phyloP scores from a whole-genome alignment of 1,284 basidiomycete genomes.

The Ceratobasidium sp. region DNA sequence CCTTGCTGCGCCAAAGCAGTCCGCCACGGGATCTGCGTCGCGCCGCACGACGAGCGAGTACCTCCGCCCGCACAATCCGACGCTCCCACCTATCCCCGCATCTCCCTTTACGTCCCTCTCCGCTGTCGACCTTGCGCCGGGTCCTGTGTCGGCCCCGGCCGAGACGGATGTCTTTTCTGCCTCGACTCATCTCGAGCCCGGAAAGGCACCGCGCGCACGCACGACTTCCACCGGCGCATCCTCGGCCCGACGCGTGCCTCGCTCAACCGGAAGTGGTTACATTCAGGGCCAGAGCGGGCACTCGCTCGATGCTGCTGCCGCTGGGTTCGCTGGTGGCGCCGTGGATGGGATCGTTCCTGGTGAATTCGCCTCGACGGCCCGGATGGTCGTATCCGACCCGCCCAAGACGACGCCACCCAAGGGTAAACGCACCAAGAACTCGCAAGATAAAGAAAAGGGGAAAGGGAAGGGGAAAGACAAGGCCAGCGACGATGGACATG shows the following conservation, averaged over 20 bases:
- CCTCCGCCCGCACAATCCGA: conserved; percentile 34
- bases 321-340: not conserved
- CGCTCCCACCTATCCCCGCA: conserved; percentile 41
- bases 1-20: conserved; percentile 40
- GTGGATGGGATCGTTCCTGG: conserved; percentile 5
- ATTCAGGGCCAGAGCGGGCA: conserved; percentile 35
- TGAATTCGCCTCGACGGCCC: conserved; percentile 4
- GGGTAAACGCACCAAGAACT: conserved; percentile 1
- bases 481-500: conserved; percentile 5
- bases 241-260: conserved; percentile 16
- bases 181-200: not conserved
- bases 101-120: conserved; percentile 44
- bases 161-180: conserved; percentile 3
- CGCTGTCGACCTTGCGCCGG: conserved; percentile 30
- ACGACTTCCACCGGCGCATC: conserved; percentile 33
- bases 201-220: conserved; percentile 27
- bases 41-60: conserved; percentile 42
- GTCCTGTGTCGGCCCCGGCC: conserved; percentile 24
- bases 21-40: conserved; percentile 2
- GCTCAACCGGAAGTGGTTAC: conserved; percentile 20
- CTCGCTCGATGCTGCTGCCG: conserved; percentile 39
- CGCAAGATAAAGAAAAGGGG: conserved; percentile 1
- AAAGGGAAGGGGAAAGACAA: conserved; percentile 4
- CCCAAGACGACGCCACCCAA: not conserved
- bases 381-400: conserved; percentile 13